A percentile compares a stretch with the other conserved stretches of the same genome.
Evolutionary conservation across 352 stramenopile genomes (phyloP).

Genomic region (Thalassiosira exigua): DNA sequence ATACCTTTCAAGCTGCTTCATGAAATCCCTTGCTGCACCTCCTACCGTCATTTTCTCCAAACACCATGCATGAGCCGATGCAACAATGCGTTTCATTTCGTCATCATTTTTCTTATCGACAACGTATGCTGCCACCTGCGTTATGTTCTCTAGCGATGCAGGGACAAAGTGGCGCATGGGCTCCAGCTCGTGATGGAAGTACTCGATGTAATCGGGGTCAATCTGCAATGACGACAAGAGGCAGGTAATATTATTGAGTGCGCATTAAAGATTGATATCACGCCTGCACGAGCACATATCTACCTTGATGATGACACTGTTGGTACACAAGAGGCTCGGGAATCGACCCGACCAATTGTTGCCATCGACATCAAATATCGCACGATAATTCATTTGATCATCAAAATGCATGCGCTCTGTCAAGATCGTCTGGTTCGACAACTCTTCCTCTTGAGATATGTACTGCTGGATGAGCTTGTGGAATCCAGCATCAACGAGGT

Average conservation of each 20-base stretch:
- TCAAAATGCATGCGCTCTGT: constrained; percentile 19
- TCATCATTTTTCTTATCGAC: constrained; percentile 33
- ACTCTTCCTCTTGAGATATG: constrained; percentile 12
- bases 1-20: no score
- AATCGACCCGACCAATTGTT: constrained; percentile 55
- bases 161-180: constrained; percentile 52
- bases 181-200: constrained; percentile 27
- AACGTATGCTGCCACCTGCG: constrained; percentile 20
- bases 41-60: no score
- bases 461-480: constrained; percentile 38
- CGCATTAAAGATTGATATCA: no score
- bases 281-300: no score
- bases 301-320: constrained; percentile 52
- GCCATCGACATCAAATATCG: constrained; percentile 60
- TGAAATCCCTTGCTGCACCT: no score
- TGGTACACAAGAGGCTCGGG: constrained; percentile 46
- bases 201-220: constrained; percentile 40
- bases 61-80: constrained; percentile 36
- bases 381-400: constrained; percentile 48
- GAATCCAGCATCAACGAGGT: constrained; percentile 50
- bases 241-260: no score
- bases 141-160: constrained; percentile 28
- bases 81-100: constrained; percentile 34
- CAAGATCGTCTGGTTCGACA: constrained; percentile 22
- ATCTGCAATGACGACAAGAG: no score